Evolutionary conservation across 768 basidiomycete species (phyloP), one percentile per base, ranked within the genome.

Genomic region (Hirschioporus abietinus): DNA sequence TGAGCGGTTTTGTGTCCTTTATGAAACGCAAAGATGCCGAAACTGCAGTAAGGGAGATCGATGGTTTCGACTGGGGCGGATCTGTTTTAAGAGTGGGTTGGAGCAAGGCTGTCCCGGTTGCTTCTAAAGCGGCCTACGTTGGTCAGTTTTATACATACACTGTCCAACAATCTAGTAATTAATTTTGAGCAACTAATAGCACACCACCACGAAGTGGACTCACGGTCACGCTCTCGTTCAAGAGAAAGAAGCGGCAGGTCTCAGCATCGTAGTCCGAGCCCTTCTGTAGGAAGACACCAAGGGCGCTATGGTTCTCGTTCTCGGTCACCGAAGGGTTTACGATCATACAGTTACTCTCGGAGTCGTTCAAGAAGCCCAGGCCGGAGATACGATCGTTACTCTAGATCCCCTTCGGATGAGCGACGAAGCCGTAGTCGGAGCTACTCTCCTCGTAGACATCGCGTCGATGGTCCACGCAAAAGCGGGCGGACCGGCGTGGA

Each of bases 1-100:
- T 99, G 24, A 95, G 93, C 72, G 97, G 97, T 0, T 99, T 99
- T 73, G 97, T 99, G 23, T 93, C 95, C 0, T 99, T 90, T 76
- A 97, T 99, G 93, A 93, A 88, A 71, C 84, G 97, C 63, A 87
- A 86, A 70, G 95, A 95, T 71, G 96, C 97, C 1, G 96, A 99
- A 74, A 80, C 77, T 58, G 96, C 96, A 2, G 80, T 97, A 24
- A 88, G 91, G 26, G 92, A 96, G 74, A 85, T 93, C 65, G 97
- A 99, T 71, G 95, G 96, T 1, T 87, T 89, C 68, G 94, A 97
- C 59, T 99, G 96, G 97, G 93, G 92, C 66, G 96, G 96, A 7
- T 92, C 84, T 52, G 76, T 93, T 24, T 79, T 99, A 4, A 83
- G 93, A 17, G 93, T 96, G 6, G 95, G 95, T 17, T 99, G 96